A percentile compares a stretch with the other conserved stretches of the same genome.
phyloP scores from a whole-genome alignment of 202 grass and related monocot species.

The Alloteropsis angusta region DNA sequence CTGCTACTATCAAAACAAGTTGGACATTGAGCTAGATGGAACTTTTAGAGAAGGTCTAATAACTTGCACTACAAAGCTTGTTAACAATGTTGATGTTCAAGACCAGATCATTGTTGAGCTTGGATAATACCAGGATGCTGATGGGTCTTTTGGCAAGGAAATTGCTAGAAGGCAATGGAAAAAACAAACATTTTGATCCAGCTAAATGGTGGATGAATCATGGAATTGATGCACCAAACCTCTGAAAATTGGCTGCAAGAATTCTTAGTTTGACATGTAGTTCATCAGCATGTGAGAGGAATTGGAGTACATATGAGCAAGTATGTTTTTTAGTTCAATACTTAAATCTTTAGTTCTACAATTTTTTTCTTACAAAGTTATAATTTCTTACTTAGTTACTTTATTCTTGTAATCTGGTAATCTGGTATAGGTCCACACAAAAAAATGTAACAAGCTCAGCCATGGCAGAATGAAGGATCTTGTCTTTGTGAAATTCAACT shows the following conservation, averaged over 20 bases:
- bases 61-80: neutral
- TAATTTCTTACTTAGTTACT: too few relatives aligned
- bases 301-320: too few relatives aligned
- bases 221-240: neutral
- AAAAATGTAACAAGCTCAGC: too few relatives aligned
- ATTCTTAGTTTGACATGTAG: too few relatives aligned
- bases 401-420: too few relatives aligned
- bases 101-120: neutral
- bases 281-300: too few relatives aligned
- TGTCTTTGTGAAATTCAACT: neutral
- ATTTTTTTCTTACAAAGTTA: too few relatives aligned
- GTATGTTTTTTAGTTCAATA: too few relatives aligned
- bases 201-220: neutral
- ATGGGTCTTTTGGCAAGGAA: neutral
- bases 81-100: neutral
- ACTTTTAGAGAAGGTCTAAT: neutral
- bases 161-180: neutral
- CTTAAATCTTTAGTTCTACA: too few relatives aligned
- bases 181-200: neutral
- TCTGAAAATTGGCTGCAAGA: too few relatives aligned
- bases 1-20: constrained; percentile 8
- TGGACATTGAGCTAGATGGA: neutral
- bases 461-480: neutral
- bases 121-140: neutral
- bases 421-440: too few relatives aligned